Evolutionary conservation across 495 filamentous ascomycete species (phyloP), one percentile per base, ranked within the genome.

Genomic region (Friedmanniomyces simplex): DNA sequence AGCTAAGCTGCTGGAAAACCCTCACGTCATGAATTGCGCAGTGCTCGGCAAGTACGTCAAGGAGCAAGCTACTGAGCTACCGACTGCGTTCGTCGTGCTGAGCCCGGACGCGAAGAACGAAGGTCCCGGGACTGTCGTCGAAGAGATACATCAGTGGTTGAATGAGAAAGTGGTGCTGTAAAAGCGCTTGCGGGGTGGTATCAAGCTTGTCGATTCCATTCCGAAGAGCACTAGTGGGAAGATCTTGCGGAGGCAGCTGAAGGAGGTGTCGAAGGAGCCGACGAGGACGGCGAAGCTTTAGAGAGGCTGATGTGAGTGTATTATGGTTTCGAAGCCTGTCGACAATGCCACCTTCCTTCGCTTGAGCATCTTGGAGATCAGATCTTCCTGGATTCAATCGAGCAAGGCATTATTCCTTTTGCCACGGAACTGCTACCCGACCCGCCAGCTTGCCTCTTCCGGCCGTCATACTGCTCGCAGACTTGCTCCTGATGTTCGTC

Each of bases 221-320:
- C 90, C 90, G 32, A 94, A 93, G 77, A 90, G 82, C 55, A 76
- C 78, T 0, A 82, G 80, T 66, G 90, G 90, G 1, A 96, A 96
- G 79, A 89, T 95, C 52, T 68, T 96, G 62, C 80, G 90, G 58
- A 77, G 87, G 50, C 58, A 90, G 45, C 65, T 84, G 63, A 83
- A 80, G 66, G 66, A 73, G 39, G 34, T 37, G 34, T 37, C 16
- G 34, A 37, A 37, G 34, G 65, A 68, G 62, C 78, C 79, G 42
- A 60, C 60, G 54, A 69, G 73, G 65, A 8, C 16, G 34, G 34
- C 34, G 34, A 37, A 37, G 34, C 34, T 37, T 8, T 37, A 37
- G 34, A n/a, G n/a, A n/a, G n/a, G n/a, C n/a, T n/a, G n/a, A n/a
- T n/a, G n/a, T n/a, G n/a, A n/a, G n/a, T n/a, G n/a, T n/a, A n/a